Percentiles rank a stretch among this genome's conserved stretches.
phyloP scores from a whole-genome alignment of 2,329 filamentous ascomycete species.

The Trichoderma atrobrunneum region DNA sequence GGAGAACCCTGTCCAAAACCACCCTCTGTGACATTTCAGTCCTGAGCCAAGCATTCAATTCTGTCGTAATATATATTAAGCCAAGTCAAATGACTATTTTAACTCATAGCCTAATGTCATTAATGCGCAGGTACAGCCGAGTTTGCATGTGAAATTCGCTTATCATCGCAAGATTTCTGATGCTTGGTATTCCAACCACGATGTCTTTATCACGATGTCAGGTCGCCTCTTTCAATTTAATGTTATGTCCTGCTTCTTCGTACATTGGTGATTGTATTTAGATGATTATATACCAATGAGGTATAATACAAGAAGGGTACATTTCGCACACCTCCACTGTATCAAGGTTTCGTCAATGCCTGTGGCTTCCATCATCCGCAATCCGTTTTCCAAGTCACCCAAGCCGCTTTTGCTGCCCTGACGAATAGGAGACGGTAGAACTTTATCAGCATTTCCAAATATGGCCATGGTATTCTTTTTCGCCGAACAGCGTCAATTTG shows the following conservation, averaged over 20 bases:
- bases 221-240: background rate
- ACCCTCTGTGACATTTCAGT: background rate
- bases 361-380: background rate
- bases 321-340: background rate
- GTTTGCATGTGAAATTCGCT: background rate
- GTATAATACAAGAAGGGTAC: accelerated
- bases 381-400: background rate
- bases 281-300: background rate
- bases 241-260: background rate
- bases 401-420: background rate
- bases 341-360: background rate
- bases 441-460: background rate
- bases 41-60: background rate
- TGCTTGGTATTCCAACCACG: background rate
- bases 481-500: accelerated
- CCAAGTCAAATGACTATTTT: background rate
- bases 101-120: background rate
- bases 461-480: background rate
- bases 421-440: background rate
- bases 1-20: background rate
- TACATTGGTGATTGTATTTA: background rate
- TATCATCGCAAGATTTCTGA: background rate
- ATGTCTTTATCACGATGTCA: background rate
- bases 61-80: background rate
- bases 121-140: background rate